Conservation (phyloP, 805 yeast genomes). For the Ogataea methylovora region DNA sequence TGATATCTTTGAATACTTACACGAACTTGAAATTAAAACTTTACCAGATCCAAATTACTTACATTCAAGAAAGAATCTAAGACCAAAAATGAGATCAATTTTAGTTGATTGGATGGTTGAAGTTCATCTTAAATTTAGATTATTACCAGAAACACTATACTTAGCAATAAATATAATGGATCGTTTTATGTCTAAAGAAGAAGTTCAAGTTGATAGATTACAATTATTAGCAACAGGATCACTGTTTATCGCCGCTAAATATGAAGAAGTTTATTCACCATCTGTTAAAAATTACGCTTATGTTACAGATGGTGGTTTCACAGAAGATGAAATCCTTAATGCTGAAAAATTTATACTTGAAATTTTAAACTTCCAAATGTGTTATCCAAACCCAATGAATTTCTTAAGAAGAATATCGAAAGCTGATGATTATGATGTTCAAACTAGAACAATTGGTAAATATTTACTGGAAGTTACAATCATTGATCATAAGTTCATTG, state of each 20-base stretch:
- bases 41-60: slow-evolving; percentile 68
- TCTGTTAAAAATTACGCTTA: slow-evolving; percentile 79
- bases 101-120: slow-evolving; percentile 93
- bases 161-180: slow-evolving; percentile 84
- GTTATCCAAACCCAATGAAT: slow-evolving; percentile 86
- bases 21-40: slow-evolving; percentile 63
- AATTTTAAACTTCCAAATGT: slow-evolving; percentile 63
- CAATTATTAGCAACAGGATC: slow-evolving; percentile 85
- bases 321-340: slow-evolving; percentile 71
- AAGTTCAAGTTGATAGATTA: slow-evolving; percentile 68
- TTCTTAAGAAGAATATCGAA: slow-evolving; percentile 82
- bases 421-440: slow-evolving; percentile 84
- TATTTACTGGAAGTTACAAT: slow-evolving; percentile 72
- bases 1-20: slow-evolving; percentile 78
- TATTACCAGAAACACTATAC: slow-evolving; percentile 79
- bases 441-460: slow-evolving; percentile 78
- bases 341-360: slow-evolving; percentile 79
- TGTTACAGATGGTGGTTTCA: slow-evolving; percentile 79
- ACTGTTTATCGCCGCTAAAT: slow-evolving; percentile 84
- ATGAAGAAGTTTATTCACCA: slow-evolving; percentile 87
- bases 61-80: slow-evolving; percentile 53
- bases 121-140: slow-evolving; percentile 75
- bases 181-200: slow-evolving; percentile 69
- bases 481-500: slow-evolving; percentile 69
- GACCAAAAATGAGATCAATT: slow-evolving; percentile 79